Conservation (phyloP, 73 alveolate species). For the Blepharisma stoltei region DNA sequence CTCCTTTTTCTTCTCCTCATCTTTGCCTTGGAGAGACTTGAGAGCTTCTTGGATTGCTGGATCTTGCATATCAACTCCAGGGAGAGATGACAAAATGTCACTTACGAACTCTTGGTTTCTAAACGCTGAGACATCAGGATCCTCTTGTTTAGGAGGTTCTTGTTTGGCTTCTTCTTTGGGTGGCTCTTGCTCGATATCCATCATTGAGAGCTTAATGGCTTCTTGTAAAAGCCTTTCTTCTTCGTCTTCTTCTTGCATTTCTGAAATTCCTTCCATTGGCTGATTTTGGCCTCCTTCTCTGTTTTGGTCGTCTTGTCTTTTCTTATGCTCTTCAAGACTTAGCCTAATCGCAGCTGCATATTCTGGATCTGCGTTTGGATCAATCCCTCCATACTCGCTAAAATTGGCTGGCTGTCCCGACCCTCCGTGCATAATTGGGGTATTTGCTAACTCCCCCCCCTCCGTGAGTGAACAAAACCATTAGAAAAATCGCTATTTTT, state of each 20-base stretch:
- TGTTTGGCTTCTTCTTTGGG: conserved; percentile 27
- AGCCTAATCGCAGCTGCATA: conserved; percentile 62
- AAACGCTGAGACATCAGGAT: conserved; percentile 30
- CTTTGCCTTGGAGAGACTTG: conserved; percentile 47
- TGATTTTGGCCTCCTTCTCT: conserved; percentile 19
- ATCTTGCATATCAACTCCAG: conserved; percentile 54
- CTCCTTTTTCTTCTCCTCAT: conserved; percentile 54
- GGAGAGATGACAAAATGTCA: conserved; percentile 32
- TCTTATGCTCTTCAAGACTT: conserved; percentile 42
- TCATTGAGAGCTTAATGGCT: conserved; percentile 20
- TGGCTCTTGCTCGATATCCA: not conserved
- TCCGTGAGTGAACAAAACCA: too few species aligned
- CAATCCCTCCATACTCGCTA: conserved; percentile 68
- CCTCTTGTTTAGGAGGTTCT: not conserved
- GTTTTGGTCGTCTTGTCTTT: conserved; percentile 28
- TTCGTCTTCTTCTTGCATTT: conserved; percentile 4
- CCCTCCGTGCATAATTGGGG: conserved; percentile 27
- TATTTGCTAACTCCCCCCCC: too few species aligned
- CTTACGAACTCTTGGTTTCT: conserved; percentile 44
- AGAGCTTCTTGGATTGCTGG: conserved; percentile 47
- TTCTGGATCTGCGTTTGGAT: conserved; percentile 85
- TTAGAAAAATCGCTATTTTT: too few species aligned
- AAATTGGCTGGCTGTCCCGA: conserved; percentile 28
- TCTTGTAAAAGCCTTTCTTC: conserved; percentile 24
- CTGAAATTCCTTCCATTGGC: not conserved